phyloP scores from a whole-genome alignment of 768 basidiomycete species.

The Sarcomyxa edulis region DNA sequence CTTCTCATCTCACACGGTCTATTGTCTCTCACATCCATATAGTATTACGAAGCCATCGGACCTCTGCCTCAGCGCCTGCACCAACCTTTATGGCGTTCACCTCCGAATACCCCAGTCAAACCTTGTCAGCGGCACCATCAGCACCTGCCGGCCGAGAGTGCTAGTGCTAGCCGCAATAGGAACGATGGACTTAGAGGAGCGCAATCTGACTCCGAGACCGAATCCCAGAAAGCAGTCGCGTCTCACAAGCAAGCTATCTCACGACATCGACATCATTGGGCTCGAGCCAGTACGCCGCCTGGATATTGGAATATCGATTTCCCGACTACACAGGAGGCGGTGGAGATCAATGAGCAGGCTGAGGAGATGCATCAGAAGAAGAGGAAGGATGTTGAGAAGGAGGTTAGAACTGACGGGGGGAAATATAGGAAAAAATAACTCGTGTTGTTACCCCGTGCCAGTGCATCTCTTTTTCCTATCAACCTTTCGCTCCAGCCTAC shows the following conservation, averaged over 20 bases:
- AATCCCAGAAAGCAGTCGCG: constrained; percentile 25
- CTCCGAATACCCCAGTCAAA: constrained; percentile 29
- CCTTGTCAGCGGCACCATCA: constrained; percentile 21
- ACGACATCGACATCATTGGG: constrained; percentile 69
- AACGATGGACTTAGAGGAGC: constrained; percentile 1
- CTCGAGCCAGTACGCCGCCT: constrained; percentile 69
- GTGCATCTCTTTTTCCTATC: too few relatives aligned
- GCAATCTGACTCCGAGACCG: constrained; percentile 9
- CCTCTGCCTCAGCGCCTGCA: constrained; percentile 61
- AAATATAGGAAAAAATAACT: constrained; percentile 22
- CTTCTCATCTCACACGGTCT: neutral
- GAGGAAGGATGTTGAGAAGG: constrained; percentile 48
- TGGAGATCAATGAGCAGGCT: constrained; percentile 70
- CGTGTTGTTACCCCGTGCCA: too few relatives aligned
- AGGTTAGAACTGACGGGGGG: constrained; percentile 46
- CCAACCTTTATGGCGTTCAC: constrained; percentile 73
- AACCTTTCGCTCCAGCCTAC: too few relatives aligned
- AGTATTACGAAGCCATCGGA: constrained; percentile 81
- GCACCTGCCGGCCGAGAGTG: neutral
- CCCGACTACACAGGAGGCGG: constrained; percentile 78
- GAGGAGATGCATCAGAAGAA: constrained; percentile 69
- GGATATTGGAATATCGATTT: constrained; percentile 91
- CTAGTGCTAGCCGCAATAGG: neutral
- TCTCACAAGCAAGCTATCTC: constrained; percentile 70
- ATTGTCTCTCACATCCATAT: too few relatives aligned